Evolutionary conservation across 768 basidiomycete species (phyloP), one percentile per base, ranked within the genome.

Genomic region (Tylopilus plumbeoviolaceoides): DNA sequence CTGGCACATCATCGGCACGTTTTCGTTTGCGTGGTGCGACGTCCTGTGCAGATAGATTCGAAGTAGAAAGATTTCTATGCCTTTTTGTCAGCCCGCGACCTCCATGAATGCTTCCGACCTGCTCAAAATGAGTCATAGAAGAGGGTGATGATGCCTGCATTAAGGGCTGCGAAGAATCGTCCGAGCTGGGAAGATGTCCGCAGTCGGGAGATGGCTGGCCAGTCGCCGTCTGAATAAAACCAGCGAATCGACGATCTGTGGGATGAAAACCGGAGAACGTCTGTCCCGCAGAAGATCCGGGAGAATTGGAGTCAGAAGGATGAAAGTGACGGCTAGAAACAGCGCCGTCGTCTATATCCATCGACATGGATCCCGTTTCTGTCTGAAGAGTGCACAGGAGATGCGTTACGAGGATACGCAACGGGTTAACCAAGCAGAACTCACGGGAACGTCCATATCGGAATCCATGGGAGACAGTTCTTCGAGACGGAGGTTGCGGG

Each of bases 11-110:
- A 7, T 48, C 25, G 23, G 45, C 23, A 5, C 1, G 46, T 36
- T 56, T 65, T 23, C 65, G 65, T 64, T 67, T 67, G 11, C 53
- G 51, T 12, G 50, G 7, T 5, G 43, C 5, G 30, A 36, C 15
- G 4, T 49, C 54, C 14, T 23, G 49, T 42, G 14, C n/a, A 28
- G 45, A 40, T 17, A 31, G 18, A 23, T 25, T 28, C 23, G 18
- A 43, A 38, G 20, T 17, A 12, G 36, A 30, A 33, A 27, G 6
- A 18, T 21, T n/a, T 21, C 53, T 31, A 33, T 9, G 35, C 21
- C 35, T 47, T 27, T n/a, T 7, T 18, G 28, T 17, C 5, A 17
- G 27, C 31, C 10, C 36, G 9, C 33, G 38, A 41, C 27, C 23
- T 20, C 9, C 38, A 21, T 27, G 4, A 17, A 20, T 17, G n/a